Base-by-base conservation (phyloP, 768 basidiomycete species). In the Pisolithus orientalis region DNA sequence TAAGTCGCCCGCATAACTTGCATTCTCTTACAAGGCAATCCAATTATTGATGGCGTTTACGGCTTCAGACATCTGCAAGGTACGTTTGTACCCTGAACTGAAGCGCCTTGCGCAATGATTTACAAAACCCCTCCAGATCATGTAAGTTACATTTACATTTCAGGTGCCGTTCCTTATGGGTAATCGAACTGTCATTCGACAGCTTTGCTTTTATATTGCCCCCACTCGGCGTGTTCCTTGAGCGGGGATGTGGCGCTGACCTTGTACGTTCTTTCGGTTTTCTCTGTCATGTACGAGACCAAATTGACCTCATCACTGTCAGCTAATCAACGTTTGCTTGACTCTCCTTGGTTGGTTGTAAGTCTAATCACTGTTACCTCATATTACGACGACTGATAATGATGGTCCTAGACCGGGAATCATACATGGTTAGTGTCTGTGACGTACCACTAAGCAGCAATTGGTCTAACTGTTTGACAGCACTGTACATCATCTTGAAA, bases 171-270 rank as follows among this genome's bases (percentile, higher is more conserved):
- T 46, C 6, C 27, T 11, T 46, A 25, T 29, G 2, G 14, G 21
- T 17, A 10, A 28, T 29, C 25, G 44, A 24, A 21, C 8, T 46
- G 44, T 31, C 44, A 21, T 6, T n/a, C 9, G 44, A 45, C 58
- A 86, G 82, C 54, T 60, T 82, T 50, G 88, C 88, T 53, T 75
- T 91, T 69, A 59, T 90, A 65, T 60, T 91, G 13, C 90, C 91
- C 9, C 93, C 93, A 53, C 64, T 95, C 2, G 91, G 85, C 51
- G 93, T 95, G 25, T 92, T 93, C 72, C 71, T 94, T 25, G 91
- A 94, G 72, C 79, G 89, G 49, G 93, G 93, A 25, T 94, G 90
- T 65, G 72, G 74, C 34, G 81, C 79, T 21, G 90, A 94, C 66
- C 69, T 94, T 42, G 82, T 87, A 61, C 48, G 83, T 78, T 39